phyloP scores from a whole-genome alignment of 108 stramenopile species.

The Epipyxis sp. region DNA sequence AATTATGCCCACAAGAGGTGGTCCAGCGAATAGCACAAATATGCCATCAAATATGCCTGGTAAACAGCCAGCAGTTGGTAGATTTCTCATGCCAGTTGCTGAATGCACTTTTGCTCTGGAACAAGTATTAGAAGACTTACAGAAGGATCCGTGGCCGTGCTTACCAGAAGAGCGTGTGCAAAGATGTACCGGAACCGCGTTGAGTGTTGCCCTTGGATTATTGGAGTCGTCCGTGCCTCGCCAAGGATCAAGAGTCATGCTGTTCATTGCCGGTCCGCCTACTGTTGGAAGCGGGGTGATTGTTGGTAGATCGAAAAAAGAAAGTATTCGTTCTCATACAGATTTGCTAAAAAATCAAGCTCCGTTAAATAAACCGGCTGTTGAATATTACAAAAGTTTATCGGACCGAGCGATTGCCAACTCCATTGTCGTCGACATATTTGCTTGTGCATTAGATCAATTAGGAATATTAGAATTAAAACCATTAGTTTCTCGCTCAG shows the following conservation, averaged over 20 bases:
- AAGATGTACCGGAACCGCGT: slow-evolving; percentile 85
- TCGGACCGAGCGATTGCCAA: slow-evolving; percentile 58
- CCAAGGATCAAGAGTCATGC: slow-evolving; percentile 84
- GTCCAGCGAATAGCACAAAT: slow-evolving; percentile 3
- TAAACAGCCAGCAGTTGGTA: slow-evolving; percentile 67
- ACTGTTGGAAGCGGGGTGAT: slow-evolving; percentile 92
- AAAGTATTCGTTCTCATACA: slow-evolving; percentile 43
- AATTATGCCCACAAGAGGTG: slow-evolving; percentile 48
- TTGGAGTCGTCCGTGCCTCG: slow-evolving; percentile 84
- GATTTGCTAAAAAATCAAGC: slow-evolving; percentile 85
- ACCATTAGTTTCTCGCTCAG: slow-evolving; percentile 83
- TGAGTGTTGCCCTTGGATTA: slow-evolving; percentile 77
- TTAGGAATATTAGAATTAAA: slow-evolving; percentile 96
- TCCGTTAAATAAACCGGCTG: slow-evolving; percentile 79
- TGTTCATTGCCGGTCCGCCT: slow-evolving; percentile 92
- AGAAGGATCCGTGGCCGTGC: slow-evolving; percentile 93
- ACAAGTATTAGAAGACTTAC: slow-evolving; percentile 89
- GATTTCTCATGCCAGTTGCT: slow-evolving; percentile 85
- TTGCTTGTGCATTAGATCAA: slow-evolving; percentile 96
- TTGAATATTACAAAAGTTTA: slow-evolving; percentile 83
- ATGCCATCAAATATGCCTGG: slow-evolving; percentile 32
- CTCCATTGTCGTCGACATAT: slow-evolving; percentile 90
- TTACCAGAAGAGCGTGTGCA: slow-evolving; percentile 80
- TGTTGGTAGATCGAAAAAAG: slow-evolving; percentile 73
- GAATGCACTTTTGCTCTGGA: slow-evolving; percentile 87